Evolutionary conservation across 1,284 basidiomycete species (phyloP), one percentile per base, ranked within the genome.

Genomic region (Xanthoconium separans): DNA sequence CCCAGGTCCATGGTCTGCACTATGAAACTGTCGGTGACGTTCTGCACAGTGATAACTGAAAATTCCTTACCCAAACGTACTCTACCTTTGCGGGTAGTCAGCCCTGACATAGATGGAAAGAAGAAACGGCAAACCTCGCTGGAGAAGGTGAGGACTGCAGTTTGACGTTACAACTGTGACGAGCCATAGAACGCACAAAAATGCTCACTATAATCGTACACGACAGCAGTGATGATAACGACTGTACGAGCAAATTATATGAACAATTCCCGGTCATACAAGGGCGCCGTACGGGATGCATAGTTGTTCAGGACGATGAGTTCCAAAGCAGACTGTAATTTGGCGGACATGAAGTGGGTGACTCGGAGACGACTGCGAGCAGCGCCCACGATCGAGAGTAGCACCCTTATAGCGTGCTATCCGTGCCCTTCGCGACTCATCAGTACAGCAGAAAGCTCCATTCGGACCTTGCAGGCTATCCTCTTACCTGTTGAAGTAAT

Each of bases 81-180:
- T 57, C 39, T 39, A 57, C 3, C 56, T 57, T n/a, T 6, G 7
- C 12, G n/a, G 3, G 16, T 20, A 4, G 36, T 37, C 15, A 37
- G 42, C n/a, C n/a, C n/a, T 15, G n/a, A n/a, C 8, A 43, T 13
- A 18, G 36, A 37, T 7, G 16, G n/a, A 29, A 9, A 37, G 36
- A 22, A 15, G 20, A 15, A 4, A 8, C n/a, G 10, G 6, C 18
- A 33, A 31, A 44, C 44, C 44, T 55, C 56, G 12, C 27, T 30
- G 1, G 57, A 15, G 11, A 58, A 34, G 3, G 41, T 59, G 31
- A 58, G 57, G 41, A 56, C 57, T 58, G 13, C 15, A 33, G 13
- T 33, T 11, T 33, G 31, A 0, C 13, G 7, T 33, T 33, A 13
- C 31, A 13, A 6, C 12, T 11, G 4, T 15, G 31, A 13, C 13